These are phyloP conservation scores for Sporothrix schenckii DNA, from an alignment of 2,329 filamentous ascomycete species.

Conservation along the genomic window DNA sequence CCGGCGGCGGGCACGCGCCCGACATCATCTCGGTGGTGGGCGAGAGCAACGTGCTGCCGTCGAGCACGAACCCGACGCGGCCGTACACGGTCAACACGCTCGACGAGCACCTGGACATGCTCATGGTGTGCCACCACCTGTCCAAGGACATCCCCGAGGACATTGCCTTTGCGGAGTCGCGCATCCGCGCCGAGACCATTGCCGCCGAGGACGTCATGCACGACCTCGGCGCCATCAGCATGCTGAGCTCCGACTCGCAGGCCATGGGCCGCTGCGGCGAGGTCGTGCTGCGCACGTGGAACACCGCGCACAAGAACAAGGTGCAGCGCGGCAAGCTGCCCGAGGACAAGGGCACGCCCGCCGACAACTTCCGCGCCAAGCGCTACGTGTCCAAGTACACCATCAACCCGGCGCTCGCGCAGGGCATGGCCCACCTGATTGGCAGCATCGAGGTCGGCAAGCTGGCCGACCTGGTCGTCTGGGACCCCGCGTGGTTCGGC, in stretches of 20 bases:
- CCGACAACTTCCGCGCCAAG: slow-evolving; percentile 91
- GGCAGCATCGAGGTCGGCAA: slow-evolving; percentile 89
- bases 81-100: slow-evolving; percentile 91
- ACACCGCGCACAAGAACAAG: slow-evolving; percentile 97
- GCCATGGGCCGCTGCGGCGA: slow-evolving; percentile 97
- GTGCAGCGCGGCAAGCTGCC: slow-evolving; percentile 73
- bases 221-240: slow-evolving; percentile 91
- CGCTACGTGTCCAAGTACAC: slow-evolving; percentile 95
- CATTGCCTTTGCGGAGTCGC: slow-evolving; percentile 90
- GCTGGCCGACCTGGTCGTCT: slow-evolving; percentile 84
- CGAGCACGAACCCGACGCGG: slow-evolving; percentile 87
- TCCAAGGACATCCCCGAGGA: slow-evolving; percentile 93
- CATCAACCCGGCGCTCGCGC: slow-evolving; percentile 87
- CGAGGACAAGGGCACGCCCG: slow-evolving; percentile 73
- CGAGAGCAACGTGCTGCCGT: slow-evolving; percentile 83
- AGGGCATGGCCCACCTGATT: slow-evolving; percentile 85
- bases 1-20: slow-evolving; percentile 90
- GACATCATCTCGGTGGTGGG: slow-evolving; percentile 96
- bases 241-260: slow-evolving; percentile 96
- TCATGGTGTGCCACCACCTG: slow-evolving; percentile 97
- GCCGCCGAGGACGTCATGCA: slow-evolving; percentile 95
- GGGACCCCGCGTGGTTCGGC: slow-evolving; percentile 83
- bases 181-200: slow-evolving; percentile 94
- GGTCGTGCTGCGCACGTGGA: slow-evolving; percentile 91
- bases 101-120: slow-evolving; percentile 96